phyloP scores from a whole-genome alignment of 176 grass and related monocot genomes.

The Carex scoparia region DNA sequence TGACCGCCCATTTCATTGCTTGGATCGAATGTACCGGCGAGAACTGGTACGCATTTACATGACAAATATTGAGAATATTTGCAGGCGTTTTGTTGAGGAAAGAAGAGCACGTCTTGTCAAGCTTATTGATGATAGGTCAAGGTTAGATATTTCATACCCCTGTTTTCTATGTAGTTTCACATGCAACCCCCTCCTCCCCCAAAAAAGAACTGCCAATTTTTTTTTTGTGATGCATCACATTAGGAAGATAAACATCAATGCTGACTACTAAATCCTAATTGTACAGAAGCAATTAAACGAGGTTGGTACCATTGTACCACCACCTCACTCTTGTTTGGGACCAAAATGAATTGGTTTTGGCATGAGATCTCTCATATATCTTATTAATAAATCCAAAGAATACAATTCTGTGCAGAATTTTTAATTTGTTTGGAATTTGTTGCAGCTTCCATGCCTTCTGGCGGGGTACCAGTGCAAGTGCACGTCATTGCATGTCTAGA shows the following conservation, averaged over 20 bases:
- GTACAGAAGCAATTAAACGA: not conserved
- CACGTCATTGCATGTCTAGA: constrained; percentile 55
- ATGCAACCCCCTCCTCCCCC: not conserved
- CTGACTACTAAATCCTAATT: not conserved
- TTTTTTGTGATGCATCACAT: not conserved
- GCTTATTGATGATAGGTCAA: constrained; percentile 81
- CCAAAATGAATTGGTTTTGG: not conserved
- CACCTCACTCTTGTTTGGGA: not conserved
- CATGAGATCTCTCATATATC: constrained; percentile 2
- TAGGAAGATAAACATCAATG: not conserved
- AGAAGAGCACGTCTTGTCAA: constrained; percentile 74
- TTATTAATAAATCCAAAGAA: not conserved
- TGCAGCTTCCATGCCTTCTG: constrained; percentile 84
- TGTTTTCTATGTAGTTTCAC: not conserved
- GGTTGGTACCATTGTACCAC: not conserved
- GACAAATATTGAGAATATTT: constrained; percentile 89
- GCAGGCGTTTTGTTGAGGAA: constrained; percentile 78
- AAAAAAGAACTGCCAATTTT: not conserved
- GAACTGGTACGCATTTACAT: constrained; percentile 91
- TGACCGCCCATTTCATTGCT: constrained; percentile 81
- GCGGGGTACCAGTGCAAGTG: constrained; percentile 55
- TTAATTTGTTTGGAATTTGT: not conserved
- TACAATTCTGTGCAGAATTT: not conserved
- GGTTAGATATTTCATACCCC: constrained; percentile 40
- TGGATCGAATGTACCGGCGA: constrained; percentile 77